Conservation (phyloP, 2,329 filamentous ascomycete genomes). For the Ceratocystis huliohia region DNA sequence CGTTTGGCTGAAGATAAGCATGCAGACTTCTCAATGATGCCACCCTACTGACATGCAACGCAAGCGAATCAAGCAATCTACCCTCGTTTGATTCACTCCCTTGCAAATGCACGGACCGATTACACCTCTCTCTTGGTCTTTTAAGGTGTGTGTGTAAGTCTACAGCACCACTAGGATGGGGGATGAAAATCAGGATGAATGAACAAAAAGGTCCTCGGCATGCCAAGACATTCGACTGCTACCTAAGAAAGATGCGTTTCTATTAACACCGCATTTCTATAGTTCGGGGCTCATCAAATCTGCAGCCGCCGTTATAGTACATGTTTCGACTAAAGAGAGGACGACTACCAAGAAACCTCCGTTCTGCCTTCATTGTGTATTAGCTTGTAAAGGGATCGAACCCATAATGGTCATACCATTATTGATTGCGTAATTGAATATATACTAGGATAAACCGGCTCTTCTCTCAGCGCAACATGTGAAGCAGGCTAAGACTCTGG, state of each 20-base stretch:
- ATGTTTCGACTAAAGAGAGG: no score
- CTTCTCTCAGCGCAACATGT: background rate
- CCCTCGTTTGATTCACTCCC: background rate
- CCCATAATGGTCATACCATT: background rate
- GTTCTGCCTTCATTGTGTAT: no score
- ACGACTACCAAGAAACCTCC: no score
- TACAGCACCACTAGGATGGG: background rate
- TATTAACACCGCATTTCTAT: background rate
- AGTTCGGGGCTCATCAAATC: no score
- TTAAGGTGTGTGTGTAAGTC: background rate
- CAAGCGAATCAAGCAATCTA: no score
- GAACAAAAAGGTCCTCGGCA: background rate
- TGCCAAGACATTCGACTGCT: background rate
- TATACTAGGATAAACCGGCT: background rate
- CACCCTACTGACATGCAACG: no score
- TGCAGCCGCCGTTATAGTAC: no score
- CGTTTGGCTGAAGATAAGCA: background rate
- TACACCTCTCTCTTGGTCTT: background rate
- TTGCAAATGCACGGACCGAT: background rate
- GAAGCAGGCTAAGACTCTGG: background rate
- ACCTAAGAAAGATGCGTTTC: background rate
- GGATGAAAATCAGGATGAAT: background rate
- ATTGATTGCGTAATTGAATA: constrained; percentile 3
- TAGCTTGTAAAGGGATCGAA: background rate
- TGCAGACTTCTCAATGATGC: background rate